phyloP scores from a whole-genome alignment of 768 basidiomycete genomes.

The Amanita jacksonii region DNA sequence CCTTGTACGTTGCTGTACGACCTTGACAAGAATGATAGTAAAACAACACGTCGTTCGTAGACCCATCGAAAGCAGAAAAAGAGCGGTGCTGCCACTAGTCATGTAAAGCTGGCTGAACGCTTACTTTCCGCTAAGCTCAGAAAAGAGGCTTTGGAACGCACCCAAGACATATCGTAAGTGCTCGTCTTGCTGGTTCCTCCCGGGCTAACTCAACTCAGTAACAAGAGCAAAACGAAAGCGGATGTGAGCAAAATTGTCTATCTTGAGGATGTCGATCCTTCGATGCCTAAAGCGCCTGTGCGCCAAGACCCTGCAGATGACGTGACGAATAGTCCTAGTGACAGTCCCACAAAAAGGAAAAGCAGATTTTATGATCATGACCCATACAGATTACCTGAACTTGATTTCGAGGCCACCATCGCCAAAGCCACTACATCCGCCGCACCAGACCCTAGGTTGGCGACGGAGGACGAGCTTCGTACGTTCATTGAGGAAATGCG shows the following conservation, averaged over 20 bases:
- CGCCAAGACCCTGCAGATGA: neutral
- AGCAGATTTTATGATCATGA: conserved; percentile 69
- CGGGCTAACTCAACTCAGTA: conserved; percentile 6
- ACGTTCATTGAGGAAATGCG: conserved; percentile 94
- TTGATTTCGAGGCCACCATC: conserved; percentile 58
- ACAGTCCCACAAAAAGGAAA: conserved; percentile 48
- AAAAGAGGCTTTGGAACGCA: conserved; percentile 71
- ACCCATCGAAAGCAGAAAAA: conserved; percentile 86
- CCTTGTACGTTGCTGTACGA: conserved; percentile 44
- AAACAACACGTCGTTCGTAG: conserved; percentile 27
- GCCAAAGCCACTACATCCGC: conserved; percentile 49
- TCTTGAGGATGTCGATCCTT: conserved; percentile 71
- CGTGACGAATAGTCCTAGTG: conserved; percentile 12
- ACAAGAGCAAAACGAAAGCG: conserved; percentile 38
- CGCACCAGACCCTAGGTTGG: conserved; percentile 82
- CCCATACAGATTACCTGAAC: conserved; percentile 85
- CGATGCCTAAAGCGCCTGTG: conserved; percentile 43
- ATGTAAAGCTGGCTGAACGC: conserved; percentile 82
- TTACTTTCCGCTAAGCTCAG: conserved; percentile 91
- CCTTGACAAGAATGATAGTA: neutral
- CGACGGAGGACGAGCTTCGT: conserved; percentile 91
- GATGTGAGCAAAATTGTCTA: conserved; percentile 61
- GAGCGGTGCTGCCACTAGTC: conserved; percentile 78
- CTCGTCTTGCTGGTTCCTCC: neutral
- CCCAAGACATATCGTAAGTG: conserved; percentile 32